phyloP scores from a whole-genome alignment of 768 basidiomycete species.

The Xanthoconium stramineum region DNA sequence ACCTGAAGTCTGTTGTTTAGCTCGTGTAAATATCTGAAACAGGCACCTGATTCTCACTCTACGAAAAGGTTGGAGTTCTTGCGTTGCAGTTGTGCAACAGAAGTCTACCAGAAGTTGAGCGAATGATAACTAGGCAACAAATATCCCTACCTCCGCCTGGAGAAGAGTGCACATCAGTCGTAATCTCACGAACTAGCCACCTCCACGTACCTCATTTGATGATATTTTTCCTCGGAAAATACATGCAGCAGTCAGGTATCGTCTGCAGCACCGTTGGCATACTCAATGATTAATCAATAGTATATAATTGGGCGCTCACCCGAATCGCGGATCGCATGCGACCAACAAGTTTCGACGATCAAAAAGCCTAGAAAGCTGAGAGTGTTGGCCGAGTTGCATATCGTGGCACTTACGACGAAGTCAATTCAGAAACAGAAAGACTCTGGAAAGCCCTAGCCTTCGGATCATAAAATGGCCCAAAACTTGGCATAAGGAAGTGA shows the following conservation, averaged over 20 bases:
- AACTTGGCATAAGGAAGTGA: slow-evolving; percentile 95
- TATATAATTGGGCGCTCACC: slow-evolving; percentile 37
- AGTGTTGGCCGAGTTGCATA: background rate
- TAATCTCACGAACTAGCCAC: background rate
- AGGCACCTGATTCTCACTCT: slow-evolving; percentile 48
- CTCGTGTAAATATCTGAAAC: background rate
- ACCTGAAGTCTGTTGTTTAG: slow-evolving; percentile 39
- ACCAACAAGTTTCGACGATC: slow-evolving; percentile 78
- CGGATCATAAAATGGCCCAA: slow-evolving; percentile 81
- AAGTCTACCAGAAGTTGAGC: slow-evolving; percentile 42
- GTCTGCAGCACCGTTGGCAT: slow-evolving; percentile 38
- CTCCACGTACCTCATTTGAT: slow-evolving; percentile 67
- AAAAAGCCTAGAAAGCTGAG: slow-evolving; percentile 53
- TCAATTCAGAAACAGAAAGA: slow-evolving; percentile 64
- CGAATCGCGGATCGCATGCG: slow-evolving; percentile 76
- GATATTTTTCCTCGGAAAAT: slow-evolving; percentile 84
- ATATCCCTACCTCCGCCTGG: slow-evolving; percentile 50
- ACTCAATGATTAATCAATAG: background rate
- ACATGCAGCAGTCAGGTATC: slow-evolving; percentile 82
- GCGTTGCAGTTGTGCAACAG: slow-evolving; percentile 69
- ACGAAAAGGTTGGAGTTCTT: slow-evolving; percentile 77
- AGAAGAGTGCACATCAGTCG: slow-evolving; percentile 9
- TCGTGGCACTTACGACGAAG: slow-evolving; percentile 54
- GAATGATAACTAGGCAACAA: slow-evolving; percentile 2
- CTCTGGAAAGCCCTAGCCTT: slow-evolving; percentile 60